Conservation (phyloP, 257 asterid genomes). For the Penstemon newberryi region DNA sequence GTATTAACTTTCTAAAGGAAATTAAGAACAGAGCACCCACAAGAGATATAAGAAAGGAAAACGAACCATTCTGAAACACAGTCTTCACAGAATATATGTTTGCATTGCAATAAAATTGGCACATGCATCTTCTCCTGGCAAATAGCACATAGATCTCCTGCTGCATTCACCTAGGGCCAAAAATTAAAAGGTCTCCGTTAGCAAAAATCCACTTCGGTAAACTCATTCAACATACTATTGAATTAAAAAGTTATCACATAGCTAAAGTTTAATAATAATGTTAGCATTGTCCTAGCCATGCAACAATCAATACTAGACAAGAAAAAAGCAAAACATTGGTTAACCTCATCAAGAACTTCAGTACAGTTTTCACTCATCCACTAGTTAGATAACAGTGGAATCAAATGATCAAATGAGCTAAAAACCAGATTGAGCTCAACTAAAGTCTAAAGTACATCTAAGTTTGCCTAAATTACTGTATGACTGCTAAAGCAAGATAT, state of each 20-base stretch:
- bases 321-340: background rate
- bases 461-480: background rate
- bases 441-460: background rate
- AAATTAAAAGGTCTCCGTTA: slow-evolving; percentile 12
- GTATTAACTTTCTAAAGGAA: background rate
- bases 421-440: background rate
- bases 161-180: slow-evolving; percentile 52
- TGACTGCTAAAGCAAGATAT: background rate
- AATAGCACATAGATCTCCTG: slow-evolving; percentile 73
- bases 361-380: slow-evolving; percentile 2
- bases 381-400: background rate
- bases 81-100: slow-evolving; percentile 76
- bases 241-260: background rate
- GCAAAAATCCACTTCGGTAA: background rate
- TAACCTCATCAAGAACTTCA: slow-evolving; percentile 1
- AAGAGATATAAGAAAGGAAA: background rate
- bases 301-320: background rate
- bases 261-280: background rate
- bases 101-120: slow-evolving; percentile 60
- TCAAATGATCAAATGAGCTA: background rate
- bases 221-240: background rate
- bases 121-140: slow-evolving; percentile 78
- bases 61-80: slow-evolving; percentile 75
- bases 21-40: background rate
- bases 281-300: slow-evolving; percentile 5